Evolutionary conservation across 768 basidiomycete genomes (phyloP), one percentile per base, ranked within the genome.

Genomic region (Leccinellum albellum): DNA sequence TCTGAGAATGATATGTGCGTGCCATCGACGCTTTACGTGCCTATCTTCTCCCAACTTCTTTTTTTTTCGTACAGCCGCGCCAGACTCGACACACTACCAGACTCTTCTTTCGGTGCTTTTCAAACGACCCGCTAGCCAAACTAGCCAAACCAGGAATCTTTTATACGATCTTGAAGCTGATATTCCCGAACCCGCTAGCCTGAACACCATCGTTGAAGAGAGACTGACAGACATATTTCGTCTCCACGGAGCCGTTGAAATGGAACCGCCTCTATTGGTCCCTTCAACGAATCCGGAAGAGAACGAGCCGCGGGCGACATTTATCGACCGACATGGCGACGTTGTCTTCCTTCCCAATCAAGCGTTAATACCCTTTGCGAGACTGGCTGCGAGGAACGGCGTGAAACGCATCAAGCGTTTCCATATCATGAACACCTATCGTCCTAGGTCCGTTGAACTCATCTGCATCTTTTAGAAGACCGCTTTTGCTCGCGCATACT

Each of bases 171-270:
- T 78, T 44, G 85, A 88, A 56, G 75, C 79, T 6, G 85, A 87
- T 60, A 73, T 82, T 21, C 84, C 87, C 5, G 87, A 90, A 66
- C 82, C 91, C 71, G 77, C 85, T 7, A 78, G 84, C 21, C 69
- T 95, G 62, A 88, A 85, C 63, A 82, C 84, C 12, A 83, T 87
- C 4, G 90, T 95, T 6, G 81, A 88, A 59, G 90, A 94, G 50
- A 84, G 85, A 17, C 75, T 97, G 5, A 77, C 82, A 3, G 76
- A 86, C 2, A 85, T 94, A 17, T 95, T 96, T 71, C 83, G 87
- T 35, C 79, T 95, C 5, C 95, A 95, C 66, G 95, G 95, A 6
- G 94, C 95, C 3, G 84, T 96, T 1, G 85, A 94, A 60, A 87
- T 88, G 72, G 89, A 91, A 62, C 88, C 93, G 1, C 88, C 93